Evolutionary conservation across 169 alveolate species (phyloP).

Genomic region (Cryptosporidium muris): DNA sequence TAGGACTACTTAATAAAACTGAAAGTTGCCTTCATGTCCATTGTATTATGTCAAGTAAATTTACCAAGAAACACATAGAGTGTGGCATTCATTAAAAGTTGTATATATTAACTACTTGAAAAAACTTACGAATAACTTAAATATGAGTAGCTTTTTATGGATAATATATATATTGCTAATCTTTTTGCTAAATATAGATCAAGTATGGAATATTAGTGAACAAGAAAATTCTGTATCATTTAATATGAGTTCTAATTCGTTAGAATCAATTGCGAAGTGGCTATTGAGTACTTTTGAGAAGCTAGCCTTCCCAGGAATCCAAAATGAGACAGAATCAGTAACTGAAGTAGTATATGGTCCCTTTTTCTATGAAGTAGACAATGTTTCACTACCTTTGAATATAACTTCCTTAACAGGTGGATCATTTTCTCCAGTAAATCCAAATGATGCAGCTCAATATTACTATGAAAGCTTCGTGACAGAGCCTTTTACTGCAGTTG

Average conservation of each 20-base stretch:
- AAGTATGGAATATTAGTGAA: too few species aligned
- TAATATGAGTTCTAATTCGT: background rate
- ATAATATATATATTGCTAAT: too few species aligned
- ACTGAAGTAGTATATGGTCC: slow-evolving; percentile 58
- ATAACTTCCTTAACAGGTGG: slow-evolving; percentile 65
- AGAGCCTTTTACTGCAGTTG: slow-evolving; percentile 49
- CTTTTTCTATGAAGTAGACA: slow-evolving; percentile 55
- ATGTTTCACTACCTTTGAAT: slow-evolving; percentile 59
- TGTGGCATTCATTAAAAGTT: too few species aligned
- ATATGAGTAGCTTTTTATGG: too few species aligned
- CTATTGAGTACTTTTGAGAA: slow-evolving; percentile 41
- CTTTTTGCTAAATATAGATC: too few species aligned
- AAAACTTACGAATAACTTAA: too few species aligned
- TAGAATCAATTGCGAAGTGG: slow-evolving; percentile 38
- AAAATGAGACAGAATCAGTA: slow-evolving; percentile 48
- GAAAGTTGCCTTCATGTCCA: too few species aligned
- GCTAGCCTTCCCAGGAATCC: slow-evolving; percentile 55
- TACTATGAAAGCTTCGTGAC: slow-evolving; percentile 68
- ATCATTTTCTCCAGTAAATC: slow-evolving; percentile 62
- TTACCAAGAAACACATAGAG: too few species aligned
- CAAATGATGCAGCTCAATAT: slow-evolving; percentile 57
- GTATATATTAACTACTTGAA: too few species aligned
- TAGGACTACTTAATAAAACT: too few species aligned
- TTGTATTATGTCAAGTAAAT: too few species aligned
- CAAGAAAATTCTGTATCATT: too few species aligned